Base-by-base conservation (phyloP, 495 filamentous ascomycete genomes). In the Talaromyces ruber region DNA sequence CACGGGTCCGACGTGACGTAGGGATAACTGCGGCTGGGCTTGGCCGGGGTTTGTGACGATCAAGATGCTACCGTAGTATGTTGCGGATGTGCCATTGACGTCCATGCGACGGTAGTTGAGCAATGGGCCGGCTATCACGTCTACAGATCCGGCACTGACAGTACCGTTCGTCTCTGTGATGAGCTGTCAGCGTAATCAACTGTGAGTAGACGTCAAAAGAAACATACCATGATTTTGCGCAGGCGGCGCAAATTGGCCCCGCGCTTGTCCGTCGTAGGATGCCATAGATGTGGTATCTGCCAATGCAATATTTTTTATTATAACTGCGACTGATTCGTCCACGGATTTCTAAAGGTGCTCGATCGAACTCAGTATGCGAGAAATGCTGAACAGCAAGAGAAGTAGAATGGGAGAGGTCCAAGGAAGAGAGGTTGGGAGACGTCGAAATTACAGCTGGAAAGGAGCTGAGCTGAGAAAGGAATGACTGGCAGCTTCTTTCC, bases 61-160 rank as follows among this genome's bases (percentile, higher is more conserved):
- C 68, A 96, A 74, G 14, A 96, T 88, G 69, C 89, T 94, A 29
- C 92, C 92, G 67, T 88, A 80, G 92, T 92, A 97, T 26, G 74
- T 69, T 8, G 83, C 74, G 9, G 71, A 68, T 11, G 72, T 64
- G n/a, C 70, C 67, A 57, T 75, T 77, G 47, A 82, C 81, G 72
- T 87, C 86, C 89, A 92, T 94, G 68, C 87, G 85, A 64, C 86
- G 84, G 71, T 93, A 91, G 72, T 96, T 96, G 66, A 97, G 73
- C 61, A 96, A 72, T 8, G 92, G 92, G 14, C 92, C 92, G 66
- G 87, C 90, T 34, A 89, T 77, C 21, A 96, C 79, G 62, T 92
- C 82, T 59, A 84, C 26, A 57, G 28, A 57, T 6, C 24, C 28
- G 72, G 55, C 74, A 79, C 58, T 81, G 74, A 25, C 66, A 63